Conservation (phyloP, 2,329 filamentous ascomycete genomes). For the Trichoderma lentiforme region DNA sequence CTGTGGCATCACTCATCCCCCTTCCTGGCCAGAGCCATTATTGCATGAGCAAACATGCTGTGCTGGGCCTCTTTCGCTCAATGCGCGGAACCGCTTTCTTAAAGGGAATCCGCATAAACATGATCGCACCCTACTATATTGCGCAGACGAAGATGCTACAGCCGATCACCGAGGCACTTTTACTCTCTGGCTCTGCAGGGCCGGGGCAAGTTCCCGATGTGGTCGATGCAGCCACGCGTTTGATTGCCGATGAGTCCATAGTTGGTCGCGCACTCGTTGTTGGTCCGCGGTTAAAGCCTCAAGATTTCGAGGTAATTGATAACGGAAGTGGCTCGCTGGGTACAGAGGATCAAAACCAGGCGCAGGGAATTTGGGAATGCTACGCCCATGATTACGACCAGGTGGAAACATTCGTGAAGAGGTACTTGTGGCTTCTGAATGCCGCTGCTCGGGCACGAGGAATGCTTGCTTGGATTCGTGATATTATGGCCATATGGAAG, state of each 20-base stretch:
- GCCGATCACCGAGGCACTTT: constrained; percentile 40
- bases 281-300: constrained; percentile 47
- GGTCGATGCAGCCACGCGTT: constrained; percentile 59
- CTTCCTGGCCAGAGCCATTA: constrained; percentile 51
- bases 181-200: constrained; percentile 53
- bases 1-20: constrained; percentile 53
- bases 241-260: constrained; percentile 57
- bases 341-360: constrained; percentile 37
- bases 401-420: constrained; percentile 53
- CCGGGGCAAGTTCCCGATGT: constrained; percentile 56
- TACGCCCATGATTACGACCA: constrained; percentile 58
- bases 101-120: constrained; percentile 58
- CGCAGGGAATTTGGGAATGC: constrained; percentile 56
- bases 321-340: background rate
- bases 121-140: constrained; percentile 65
- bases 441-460: constrained; percentile 46
- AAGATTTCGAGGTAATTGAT: constrained; percentile 33
- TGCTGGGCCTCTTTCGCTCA: constrained; percentile 61
- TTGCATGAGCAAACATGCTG: constrained; percentile 61
- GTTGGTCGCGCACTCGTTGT: constrained; percentile 56
- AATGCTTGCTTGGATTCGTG: constrained; percentile 48
- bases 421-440: constrained; percentile 54
- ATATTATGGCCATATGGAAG: constrained; percentile 22
- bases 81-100: constrained; percentile 47
- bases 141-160: constrained; percentile 57